Conservation (phyloP, 305 asterid genomes). For the Rubia occidens region DNA sequence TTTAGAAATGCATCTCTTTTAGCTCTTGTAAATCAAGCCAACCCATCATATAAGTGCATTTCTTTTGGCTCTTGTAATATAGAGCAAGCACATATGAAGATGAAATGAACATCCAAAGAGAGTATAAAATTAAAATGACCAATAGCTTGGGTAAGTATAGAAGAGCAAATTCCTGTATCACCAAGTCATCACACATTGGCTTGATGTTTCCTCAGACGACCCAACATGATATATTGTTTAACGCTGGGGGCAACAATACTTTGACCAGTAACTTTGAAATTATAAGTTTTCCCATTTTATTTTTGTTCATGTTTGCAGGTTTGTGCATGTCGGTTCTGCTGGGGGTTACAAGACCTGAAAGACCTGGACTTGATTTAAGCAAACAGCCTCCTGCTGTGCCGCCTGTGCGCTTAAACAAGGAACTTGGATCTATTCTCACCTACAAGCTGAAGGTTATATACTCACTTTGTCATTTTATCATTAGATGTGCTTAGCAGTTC, state of each 20-base stretch:
- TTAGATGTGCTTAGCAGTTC: neutral
- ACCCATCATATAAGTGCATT: neutral
- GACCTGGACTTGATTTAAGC: slow-evolving; percentile 93
- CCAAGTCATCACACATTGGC: neutral
- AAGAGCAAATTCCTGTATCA: neutral
- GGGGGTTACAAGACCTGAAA: slow-evolving; percentile 96
- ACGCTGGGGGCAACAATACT: neutral
- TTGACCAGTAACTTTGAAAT: neutral
- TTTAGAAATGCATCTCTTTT: neutral
- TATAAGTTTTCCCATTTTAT: neutral
- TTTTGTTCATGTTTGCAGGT: slow-evolving; percentile 29
- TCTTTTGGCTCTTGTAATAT: no score
- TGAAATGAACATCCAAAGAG: no score
- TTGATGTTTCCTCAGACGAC: neutral
- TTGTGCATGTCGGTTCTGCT: slow-evolving; percentile 91
- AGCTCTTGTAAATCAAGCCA: neutral
- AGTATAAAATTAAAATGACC: neutral
- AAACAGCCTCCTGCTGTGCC: slow-evolving; percentile 99
- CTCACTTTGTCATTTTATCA: slow-evolving; percentile 13
- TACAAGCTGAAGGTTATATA: slow-evolving; percentile 77
- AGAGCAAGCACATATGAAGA: no score
- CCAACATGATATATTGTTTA: neutral
- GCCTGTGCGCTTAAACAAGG: slow-evolving; percentile 91
- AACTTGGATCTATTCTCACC: slow-evolving; percentile 77
- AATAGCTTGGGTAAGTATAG: neutral